phyloP scores from a whole-genome alignment of 768 basidiomycete species.

The Boletus subparvulus region DNA sequence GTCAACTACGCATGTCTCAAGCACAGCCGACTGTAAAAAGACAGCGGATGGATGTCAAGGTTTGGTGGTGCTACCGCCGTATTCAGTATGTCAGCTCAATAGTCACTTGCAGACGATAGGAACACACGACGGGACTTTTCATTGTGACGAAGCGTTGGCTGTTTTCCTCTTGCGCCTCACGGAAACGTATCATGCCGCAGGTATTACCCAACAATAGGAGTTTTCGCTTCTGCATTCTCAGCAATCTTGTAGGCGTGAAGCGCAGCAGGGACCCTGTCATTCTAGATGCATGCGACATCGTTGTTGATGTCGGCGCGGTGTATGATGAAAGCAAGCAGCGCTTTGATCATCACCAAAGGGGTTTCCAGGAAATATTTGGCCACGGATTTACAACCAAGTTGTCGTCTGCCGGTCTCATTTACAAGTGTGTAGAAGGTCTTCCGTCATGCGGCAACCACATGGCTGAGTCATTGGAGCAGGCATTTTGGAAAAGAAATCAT shows the following conservation, averaged over 20 bases:
- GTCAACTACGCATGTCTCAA: constrained; percentile 18
- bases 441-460: not conserved
- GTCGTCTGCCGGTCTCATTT: constrained; percentile 89
- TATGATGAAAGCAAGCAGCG: constrained; percentile 78
- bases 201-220: constrained; percentile 38
- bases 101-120: constrained; percentile 64
- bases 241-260: constrained; percentile 49
- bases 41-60: constrained; percentile 45
- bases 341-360: constrained; percentile 97
- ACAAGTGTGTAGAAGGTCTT: constrained; percentile 65
- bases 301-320: constrained; percentile 93
- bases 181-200: constrained; percentile 68
- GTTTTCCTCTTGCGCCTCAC: constrained; percentile 86
- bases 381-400: constrained; percentile 86
- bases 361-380: constrained; percentile 88
- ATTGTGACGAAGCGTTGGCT: constrained; percentile 96
- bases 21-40: constrained; percentile 37
- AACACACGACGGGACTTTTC: constrained; percentile 94
- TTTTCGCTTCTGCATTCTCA: constrained; percentile 3
- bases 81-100: not conserved
- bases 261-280: constrained; percentile 70
- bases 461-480: constrained; percentile 37
- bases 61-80: constrained; percentile 15
- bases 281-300: constrained; percentile 83
- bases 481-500: constrained; percentile 91